Conservation (phyloP, 2,329 filamentous ascomycete species). For the Neofusicoccum laricinum region DNA sequence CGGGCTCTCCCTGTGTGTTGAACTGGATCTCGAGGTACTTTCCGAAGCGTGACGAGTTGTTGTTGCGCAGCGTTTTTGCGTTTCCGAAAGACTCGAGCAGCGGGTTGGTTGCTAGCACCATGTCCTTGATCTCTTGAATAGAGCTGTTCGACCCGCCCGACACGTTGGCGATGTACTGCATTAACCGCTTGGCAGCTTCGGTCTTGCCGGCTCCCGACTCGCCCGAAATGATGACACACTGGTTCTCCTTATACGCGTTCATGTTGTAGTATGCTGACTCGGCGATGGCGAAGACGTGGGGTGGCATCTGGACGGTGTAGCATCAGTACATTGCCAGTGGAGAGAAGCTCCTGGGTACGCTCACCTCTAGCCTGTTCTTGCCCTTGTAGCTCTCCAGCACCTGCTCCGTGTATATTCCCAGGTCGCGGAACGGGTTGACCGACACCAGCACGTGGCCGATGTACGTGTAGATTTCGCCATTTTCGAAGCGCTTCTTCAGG, state of each 20-base stretch:
- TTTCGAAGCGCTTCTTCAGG: constrained; percentile 95
- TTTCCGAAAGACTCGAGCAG: constrained; percentile 97
- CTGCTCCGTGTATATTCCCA: constrained; percentile 95
- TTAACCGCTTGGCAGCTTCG: constrained; percentile 95
- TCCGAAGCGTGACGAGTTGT: constrained; percentile 97
- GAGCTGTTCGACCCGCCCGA: constrained; percentile 81
- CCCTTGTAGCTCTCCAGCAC: constrained; percentile 92
- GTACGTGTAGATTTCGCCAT: constrained; percentile 98
- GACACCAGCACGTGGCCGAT: constrained; percentile 99
- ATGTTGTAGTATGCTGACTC: constrained; percentile 98
- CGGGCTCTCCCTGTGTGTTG: constrained; percentile 84
- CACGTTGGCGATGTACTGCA: constrained; percentile 99
- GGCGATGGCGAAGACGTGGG: constrained; percentile 96
- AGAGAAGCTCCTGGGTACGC: background rate
- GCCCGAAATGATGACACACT: constrained; percentile 98
- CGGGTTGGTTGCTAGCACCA: constrained; percentile 97
- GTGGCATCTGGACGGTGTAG: constrained; percentile 57
- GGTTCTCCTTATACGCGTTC: constrained; percentile 98
- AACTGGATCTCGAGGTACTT: constrained; percentile 98
- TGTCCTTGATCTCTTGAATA: constrained; percentile 97
- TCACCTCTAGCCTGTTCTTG: constrained; percentile 84
- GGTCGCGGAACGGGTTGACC: constrained; percentile 94
- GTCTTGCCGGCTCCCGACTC: constrained; percentile 98
- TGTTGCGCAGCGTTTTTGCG: constrained; percentile 95
- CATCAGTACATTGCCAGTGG: background rate